Evolutionary conservation across 2,329 filamentous ascomycete species (phyloP), one percentile per base, ranked within the genome.

Genomic region (Colletotrichum sp.): DNA sequence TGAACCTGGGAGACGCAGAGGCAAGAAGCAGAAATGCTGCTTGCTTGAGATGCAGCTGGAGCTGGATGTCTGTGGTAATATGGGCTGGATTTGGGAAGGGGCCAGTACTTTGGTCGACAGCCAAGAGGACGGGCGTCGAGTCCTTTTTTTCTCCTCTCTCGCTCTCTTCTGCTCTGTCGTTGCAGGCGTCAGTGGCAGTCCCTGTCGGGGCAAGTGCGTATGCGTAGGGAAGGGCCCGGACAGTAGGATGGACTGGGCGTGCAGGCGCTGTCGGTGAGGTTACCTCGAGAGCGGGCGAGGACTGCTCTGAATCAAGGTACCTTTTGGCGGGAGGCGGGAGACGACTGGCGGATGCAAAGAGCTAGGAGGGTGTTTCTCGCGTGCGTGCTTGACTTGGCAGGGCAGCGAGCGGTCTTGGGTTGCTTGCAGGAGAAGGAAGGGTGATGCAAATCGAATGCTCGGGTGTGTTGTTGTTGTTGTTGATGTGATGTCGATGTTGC

Each of bases 51-150:
- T 65, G 12, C 58, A 38, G 60, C 7, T 61, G 58, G 48, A 48
- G 67, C 58, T 71, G 67, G 28, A 74, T 52, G 43, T 60, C 58
- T 52, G 67, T 36, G 48, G 10, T 30, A n/a, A 60, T 71, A 24
- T 58, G 36, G 67, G 68, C 72, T 75, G 68, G 61, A 72, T 75
- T 64, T 38, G 63, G 68, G 55, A 67, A 72, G 32, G 63, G 63
- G 67, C 52, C 55, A 72, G 72, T 67, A 75, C 61, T 72, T 75
- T 61, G 67, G 67, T 63, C 38, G 68, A 63, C 4, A 4, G 72
- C 67, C 68, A 71, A 75, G 72, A 71, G 15, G 61, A 65, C 30
- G 72, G 36, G 72, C 58, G 67, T 66, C 48, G n/a, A 48, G 26
- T 36, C 21, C 48, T 43, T 60, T 57, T 36, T 43, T 61, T 24